A percentile compares a stretch with the other conserved stretches of the same genome.
phyloP scores from a whole-genome alignment of 331 rosid genomes.

The Malus hybrid region DNA sequence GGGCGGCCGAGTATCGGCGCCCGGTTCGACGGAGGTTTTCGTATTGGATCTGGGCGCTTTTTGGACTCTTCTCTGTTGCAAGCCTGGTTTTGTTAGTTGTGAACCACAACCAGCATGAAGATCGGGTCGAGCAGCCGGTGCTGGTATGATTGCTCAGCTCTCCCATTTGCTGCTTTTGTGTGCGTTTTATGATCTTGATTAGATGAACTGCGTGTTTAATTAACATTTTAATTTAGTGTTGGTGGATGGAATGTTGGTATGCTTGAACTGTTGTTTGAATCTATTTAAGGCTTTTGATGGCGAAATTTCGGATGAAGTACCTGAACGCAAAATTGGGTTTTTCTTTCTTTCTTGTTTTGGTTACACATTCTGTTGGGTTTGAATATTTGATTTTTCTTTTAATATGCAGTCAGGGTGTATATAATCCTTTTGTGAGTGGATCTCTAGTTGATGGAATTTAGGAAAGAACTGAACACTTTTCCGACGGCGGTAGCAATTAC shows the following conservation, averaged over 20 bases:
- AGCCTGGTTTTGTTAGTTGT: conserved; percentile 63
- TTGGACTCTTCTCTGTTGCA: conserved; percentile 57
- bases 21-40: conserved; percentile 79
- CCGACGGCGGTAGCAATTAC: too few relatives aligned
- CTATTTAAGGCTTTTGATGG: neutral
- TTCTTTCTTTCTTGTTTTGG: neutral
- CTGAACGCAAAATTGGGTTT: neutral
- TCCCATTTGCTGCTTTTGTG: neutral
- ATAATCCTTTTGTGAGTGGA: neutral
- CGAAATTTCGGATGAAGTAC: neutral
- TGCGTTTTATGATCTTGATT: neutral
- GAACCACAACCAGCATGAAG: conserved; percentile 79
- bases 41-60: conserved; percentile 85
- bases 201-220: neutral
- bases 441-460: neutral
- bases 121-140: conserved; percentile 52
- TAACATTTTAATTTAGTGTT: conserved; percentile 1
- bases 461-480: too few relatives aligned
- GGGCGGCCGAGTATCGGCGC: conserved; percentile 98
- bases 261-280: conserved; percentile 5
- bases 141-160: conserved; percentile 33
- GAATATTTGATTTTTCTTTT: neutral
- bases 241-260: neutral
- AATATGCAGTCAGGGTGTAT: neutral
- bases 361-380: neutral